Conservation (phyloP, 352 stramenopile species). For the Phytophthora cactorum region DNA sequence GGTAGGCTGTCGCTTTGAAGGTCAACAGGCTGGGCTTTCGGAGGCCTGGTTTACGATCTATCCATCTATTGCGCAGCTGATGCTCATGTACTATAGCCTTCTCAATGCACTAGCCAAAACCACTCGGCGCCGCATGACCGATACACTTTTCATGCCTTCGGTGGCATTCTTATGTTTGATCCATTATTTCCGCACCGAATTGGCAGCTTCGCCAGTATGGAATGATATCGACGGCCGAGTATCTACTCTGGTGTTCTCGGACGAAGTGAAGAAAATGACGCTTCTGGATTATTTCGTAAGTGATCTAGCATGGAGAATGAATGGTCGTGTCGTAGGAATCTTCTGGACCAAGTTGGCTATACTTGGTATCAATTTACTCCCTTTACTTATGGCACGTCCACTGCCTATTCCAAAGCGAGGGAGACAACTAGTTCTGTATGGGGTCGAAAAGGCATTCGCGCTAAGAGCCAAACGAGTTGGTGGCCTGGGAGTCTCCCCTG, state of each 20-base stretch:
- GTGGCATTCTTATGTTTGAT: constrained; percentile 8
- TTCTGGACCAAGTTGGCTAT: constrained; percentile 39
- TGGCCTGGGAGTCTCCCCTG: constrained; percentile 22
- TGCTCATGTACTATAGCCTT: constrained; percentile 34
- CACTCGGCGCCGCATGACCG: constrained; percentile 11
- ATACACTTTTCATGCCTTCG: constrained; percentile 13
- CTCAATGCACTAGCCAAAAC: constrained; percentile 30
- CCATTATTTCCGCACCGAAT: constrained; percentile 12
- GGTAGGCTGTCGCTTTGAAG: constrained; percentile 45
- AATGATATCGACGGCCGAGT: constrained; percentile 33
- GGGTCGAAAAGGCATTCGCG: too few relatives aligned
- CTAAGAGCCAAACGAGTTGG: constrained; percentile 30
- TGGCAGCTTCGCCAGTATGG: constrained; percentile 18
- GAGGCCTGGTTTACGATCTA: constrained; percentile 38
- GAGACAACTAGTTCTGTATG: constrained; percentile 3
- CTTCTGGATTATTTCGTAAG: constrained; percentile 33
- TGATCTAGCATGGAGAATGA: constrained; percentile 34
- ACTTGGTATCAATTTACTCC: constrained; percentile 34
- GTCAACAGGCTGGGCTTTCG: constrained; percentile 36
- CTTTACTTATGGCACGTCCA: constrained; percentile 24
- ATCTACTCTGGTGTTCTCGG: constrained; percentile 25
- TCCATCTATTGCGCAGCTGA: constrained; percentile 28
- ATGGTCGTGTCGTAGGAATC: constrained; percentile 26
- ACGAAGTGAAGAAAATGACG: constrained; percentile 30
- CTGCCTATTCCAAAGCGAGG: constrained; percentile 11